phyloP scores from a whole-genome alignment of 805 yeast genomes.

The Myxozyma nipponensis region DNA sequence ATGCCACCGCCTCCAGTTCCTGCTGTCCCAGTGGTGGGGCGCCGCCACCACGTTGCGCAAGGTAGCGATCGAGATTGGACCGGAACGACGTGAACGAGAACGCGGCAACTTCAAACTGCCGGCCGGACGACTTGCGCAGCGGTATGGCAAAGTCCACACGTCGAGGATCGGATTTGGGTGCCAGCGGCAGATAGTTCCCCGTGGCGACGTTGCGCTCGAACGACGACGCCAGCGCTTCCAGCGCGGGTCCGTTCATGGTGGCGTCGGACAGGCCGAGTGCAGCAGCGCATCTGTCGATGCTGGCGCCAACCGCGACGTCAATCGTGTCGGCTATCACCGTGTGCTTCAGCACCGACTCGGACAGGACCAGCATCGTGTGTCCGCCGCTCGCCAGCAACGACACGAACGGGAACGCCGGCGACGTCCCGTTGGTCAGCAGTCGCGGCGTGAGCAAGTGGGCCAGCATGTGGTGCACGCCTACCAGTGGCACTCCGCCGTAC shows the following conservation, averaged over 20 bases:
- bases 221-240: constrained; percentile 54
- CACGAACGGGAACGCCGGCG: constrained; percentile 68
- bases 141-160: constrained; percentile 39
- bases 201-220: constrained; percentile 31
- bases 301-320: constrained; percentile 92
- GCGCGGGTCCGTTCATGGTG: constrained; percentile 78
- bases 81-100: constrained; percentile 80
- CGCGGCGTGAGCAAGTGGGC: constrained; percentile 79
- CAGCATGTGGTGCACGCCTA: constrained; percentile 95
- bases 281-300: constrained; percentile 88
- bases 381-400: constrained; percentile 89
- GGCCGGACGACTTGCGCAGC: constrained; percentile 46
- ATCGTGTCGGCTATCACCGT: constrained; percentile 61
- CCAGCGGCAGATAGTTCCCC: neutral
- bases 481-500: constrained; percentile 60
- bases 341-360: constrained; percentile 59
- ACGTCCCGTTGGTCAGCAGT: constrained; percentile 45
- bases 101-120: constrained; percentile 42
- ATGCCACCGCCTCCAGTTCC: constrained; percentile 6
- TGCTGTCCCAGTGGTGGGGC: neutral
- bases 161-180: neutral
- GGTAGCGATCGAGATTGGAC: constrained; percentile 47
- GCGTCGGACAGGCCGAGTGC: constrained; percentile 64
- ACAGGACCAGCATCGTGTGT: constrained; percentile 81
- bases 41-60: neutral